Percentiles rank a stretch among this genome's conserved stretches.
Conservation (phyloP, 805 yeast genomes). For the Ogataea ganodermae region DNA sequence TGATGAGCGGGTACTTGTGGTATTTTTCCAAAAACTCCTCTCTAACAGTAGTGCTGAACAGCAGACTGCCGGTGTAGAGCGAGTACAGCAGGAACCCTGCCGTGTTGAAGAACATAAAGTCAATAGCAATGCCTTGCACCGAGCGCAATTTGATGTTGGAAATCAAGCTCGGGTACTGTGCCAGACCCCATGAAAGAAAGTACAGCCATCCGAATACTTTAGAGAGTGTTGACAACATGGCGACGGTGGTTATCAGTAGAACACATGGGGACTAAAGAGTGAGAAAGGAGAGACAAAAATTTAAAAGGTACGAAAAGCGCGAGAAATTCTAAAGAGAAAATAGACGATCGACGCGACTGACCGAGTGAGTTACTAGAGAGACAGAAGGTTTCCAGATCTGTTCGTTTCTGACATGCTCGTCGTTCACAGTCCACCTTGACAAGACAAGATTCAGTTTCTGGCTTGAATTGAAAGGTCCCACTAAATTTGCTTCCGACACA, state of each 20-base stretch:
- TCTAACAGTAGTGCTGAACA: conserved; percentile 26
- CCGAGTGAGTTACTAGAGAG: no score
- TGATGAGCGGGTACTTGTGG: conserved; percentile 33
- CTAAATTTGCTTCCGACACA: no score
- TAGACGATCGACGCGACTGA: not conserved
- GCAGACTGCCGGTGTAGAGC: conserved; percentile 30
- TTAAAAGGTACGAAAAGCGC: not conserved
- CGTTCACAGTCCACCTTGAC: no score
- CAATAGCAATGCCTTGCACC: conserved; percentile 39
- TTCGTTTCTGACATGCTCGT: not conserved
- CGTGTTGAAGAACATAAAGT: conserved; percentile 37
- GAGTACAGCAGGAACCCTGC: conserved; percentile 37
- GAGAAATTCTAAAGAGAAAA: not conserved
- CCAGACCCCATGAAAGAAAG: conserved; percentile 34
- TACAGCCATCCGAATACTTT: conserved; percentile 34
- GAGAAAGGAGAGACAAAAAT: not conserved
- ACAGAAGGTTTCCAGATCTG: no score
- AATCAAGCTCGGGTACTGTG: conserved; percentile 36
- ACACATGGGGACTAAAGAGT: no score
- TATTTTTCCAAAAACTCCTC: conserved; percentile 32
- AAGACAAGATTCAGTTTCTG: no score
- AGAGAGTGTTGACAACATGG: conserved; percentile 19
- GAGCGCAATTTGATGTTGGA: conserved; percentile 34
- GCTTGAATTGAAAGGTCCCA: no score
- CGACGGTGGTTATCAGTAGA: no score